Base-by-base conservation (phyloP, 371 early-diverging fungal species). In the Batkoa obscura region DNA sequence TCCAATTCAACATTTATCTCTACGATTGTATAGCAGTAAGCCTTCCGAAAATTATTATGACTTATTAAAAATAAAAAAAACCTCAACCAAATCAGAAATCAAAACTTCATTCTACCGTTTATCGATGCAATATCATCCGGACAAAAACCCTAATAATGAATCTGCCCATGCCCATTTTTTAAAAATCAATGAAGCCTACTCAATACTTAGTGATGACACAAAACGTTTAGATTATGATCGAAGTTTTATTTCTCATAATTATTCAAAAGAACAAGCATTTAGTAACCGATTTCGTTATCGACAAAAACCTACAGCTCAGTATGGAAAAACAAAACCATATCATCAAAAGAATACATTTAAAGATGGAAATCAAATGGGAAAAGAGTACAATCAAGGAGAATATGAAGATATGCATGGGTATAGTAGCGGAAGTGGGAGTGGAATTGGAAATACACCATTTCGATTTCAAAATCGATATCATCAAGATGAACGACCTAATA, bases 61-160 rank as follows among this genome's bases (percentile, higher is more conserved):
- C 5, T 63, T 65, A 4, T 65, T 86, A 0, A 72, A 75, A 3
- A 61, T 83, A 0, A 56, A 70, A 2, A 61, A 65, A 2, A 52
- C 64, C 17, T 80, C 84, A 1, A 75, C 77, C 35, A 72, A 73
- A 43, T 67, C 72, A 35, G 68, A 76, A 32, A 81, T 93, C 59
- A 90, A 90, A 58, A 30, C 79, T 1, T 76, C 80, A 42, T 93
- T 86, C 60, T 90, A 90, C 68, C 70, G 78, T 55, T 68, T 87
- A 33, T 87, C 88, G 13, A 86, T 86, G 71, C 66, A 76, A 58
- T 86, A 83, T 72, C 91, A 90, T 62, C 94, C 94, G 0, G 94
- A 93, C 62, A 67, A 74, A 41, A 88, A 84, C 64, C 79, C 73
- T 1, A 74, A 76, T 1, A 73, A 83, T 59, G 73, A 80, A 23